Conservation (phyloP, 2,329 filamentous ascomycete genomes). For the Ophiostoma sp. region DNA sequence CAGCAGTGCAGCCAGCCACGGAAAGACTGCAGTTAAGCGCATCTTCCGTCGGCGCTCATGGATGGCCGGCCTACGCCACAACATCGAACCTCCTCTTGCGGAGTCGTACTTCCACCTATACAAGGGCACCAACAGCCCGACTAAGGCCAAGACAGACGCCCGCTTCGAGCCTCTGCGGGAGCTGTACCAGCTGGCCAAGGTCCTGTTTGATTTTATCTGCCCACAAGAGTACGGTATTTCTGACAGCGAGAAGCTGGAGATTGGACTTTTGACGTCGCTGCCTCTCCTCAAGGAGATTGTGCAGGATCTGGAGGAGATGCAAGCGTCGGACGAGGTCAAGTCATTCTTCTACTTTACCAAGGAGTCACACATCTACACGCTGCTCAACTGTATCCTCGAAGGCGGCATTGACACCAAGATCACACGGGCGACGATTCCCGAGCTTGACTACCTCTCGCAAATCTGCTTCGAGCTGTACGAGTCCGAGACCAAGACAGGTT, state of each 20-base stretch:
- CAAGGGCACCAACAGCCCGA: conserved; percentile 62
- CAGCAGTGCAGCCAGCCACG: conserved; percentile 6
- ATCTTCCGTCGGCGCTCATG: conserved; percentile 59
- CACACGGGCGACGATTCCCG: conserved; percentile 86
- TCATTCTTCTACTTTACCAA: conserved; percentile 99
- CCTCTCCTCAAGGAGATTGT: conserved; percentile 96
- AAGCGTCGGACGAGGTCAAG: conserved; percentile 88
- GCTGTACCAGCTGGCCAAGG: conserved; percentile 87
- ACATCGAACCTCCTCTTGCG: conserved; percentile 51
- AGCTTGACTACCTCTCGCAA: conserved; percentile 94
- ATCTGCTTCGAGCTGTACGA: conserved; percentile 99
- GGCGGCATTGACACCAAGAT: conserved; percentile 97
- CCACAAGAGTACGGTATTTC: conserved; percentile 97
- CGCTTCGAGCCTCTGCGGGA: conserved; percentile 85
- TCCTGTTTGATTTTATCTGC: conserved; percentile 96
- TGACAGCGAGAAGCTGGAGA: conserved; percentile 94
- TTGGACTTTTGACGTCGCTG: conserved; percentile 87
- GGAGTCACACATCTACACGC: conserved; percentile 96
- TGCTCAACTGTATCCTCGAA: conserved; percentile 95
- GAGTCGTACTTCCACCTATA: conserved; percentile 88
- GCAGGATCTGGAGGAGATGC: conserved; percentile 91
- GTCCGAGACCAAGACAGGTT: conserved; percentile 62
- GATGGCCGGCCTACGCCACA: conserved; percentile 48
- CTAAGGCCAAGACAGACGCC: conserved; percentile 74
- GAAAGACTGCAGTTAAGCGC: conserved; percentile 40